Evolutionary conservation across 2,329 filamentous ascomycete species (phyloP), one percentile per base, ranked within the genome.

Genomic region (Ophiocordyceps camponoti-leonardi): DNA sequence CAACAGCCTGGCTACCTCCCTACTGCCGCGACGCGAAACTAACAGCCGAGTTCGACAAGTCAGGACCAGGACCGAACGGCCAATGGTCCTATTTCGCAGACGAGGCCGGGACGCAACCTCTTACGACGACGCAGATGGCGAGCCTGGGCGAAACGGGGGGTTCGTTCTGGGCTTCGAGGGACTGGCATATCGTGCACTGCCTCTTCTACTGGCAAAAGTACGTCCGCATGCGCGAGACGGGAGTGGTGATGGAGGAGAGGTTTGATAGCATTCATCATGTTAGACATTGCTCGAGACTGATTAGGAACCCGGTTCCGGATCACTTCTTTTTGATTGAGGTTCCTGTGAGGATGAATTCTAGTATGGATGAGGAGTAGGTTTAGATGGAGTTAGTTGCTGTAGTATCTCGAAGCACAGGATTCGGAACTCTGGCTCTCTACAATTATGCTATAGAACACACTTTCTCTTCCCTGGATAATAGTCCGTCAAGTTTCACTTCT

Each of bases 101-200:
- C 44, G 26, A 44, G 18, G 53, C 56, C 20, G 48, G 51, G 11
- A 60, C 49, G 1, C 16, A 43, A 4, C 39, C 43, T 3, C 45
- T 60, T 14, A 50, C 54, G 3, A 46, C 56, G 1, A 43, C 49
- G 1, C 39, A 52, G 42, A 43, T 61, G n/a, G 37, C 28, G 18
- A 20, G 8, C 11, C 28, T 48, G 43, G 53, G 47, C 23, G 51
- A 52, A 45, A 43, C 45, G 44, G 44, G 35, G 10, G 49, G 31
- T 8, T 46, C 41, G 13, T 56, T 56, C 43, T 56, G 49, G 35
- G 43, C 49, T 3, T 51, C 51, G 16, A 42, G 48, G 11, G 41
- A 53, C 2, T 63, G 60, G 59, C 59, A 63, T 46, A 45, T 58
- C 0, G 49, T 51, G 1, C 60, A 61, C 44, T 63, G 60, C 46